Evolutionary conservation across 2,329 filamentous ascomycete species (phyloP), one percentile per base, ranked within the genome.

Genomic region (Aspergillus oerlinghausenensis): DNA sequence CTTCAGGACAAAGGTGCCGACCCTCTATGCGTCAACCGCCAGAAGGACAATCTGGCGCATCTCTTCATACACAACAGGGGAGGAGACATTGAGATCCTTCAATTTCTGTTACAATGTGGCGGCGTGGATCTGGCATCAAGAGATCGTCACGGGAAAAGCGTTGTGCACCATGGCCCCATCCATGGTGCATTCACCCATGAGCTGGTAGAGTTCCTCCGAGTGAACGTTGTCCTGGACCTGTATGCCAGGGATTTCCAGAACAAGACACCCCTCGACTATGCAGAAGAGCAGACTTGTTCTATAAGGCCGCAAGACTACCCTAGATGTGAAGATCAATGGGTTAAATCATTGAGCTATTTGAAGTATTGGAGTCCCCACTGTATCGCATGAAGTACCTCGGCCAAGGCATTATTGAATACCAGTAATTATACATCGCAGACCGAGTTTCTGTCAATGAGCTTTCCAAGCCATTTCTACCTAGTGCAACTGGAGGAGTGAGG

Each of bases 231-330:
- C 23, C 49, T 62, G 17, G 25, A 57, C 29, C 17, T 57, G n/a
- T 21, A 48, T 17, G 50, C 25, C 26, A 60, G 19, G 49, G 57
- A 63, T 50, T 58, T 45, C 7, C 3, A n/a, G 10, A 45, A 42
- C 50, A 62, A 62, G 53, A 62, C 55, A n/a, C 56, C 60, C 17
- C 55, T 63, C 47, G 43, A 63, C n/a, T 63, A 62, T 32, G 55
- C 57, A 8, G 50, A 60, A 57, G 56, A 60, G 51, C 49, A 56
- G 45, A 29, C 35, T 52, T 10, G 29, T 51, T 10, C 10, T 8
- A 29, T 4, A 10, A 3, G 28, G 28, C 28, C 28, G 28, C 28
- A 29, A 29, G 28, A 10, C 9, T 29, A 29, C 28, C 9, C 28
- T 10, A 8, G 28, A 10, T 3, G 2, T 10, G 8, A 29, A 3